These are phyloP conservation scores for Cymbidium sinense DNA, from an alignment of 106 monocot species.

Conservation along the genomic window DNA sequence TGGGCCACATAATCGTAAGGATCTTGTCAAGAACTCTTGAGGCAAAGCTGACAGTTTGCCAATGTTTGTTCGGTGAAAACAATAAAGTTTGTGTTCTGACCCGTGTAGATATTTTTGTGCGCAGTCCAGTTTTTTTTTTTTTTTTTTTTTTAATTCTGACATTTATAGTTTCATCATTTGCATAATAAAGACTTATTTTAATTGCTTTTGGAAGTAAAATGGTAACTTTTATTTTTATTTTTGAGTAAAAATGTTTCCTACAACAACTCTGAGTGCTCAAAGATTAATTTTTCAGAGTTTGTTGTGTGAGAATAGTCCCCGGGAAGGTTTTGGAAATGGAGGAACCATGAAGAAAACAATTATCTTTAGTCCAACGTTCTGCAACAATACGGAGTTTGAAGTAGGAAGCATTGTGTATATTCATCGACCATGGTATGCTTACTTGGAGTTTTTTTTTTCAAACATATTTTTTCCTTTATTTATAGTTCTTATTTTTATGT, in stretches of 20 bases:
- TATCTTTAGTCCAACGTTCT: slow-evolving; percentile 50
- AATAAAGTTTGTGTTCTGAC: slow-evolving; percentile 24
- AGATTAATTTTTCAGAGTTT: slow-evolving; percentile 10
- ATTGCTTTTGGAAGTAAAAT: background rate
- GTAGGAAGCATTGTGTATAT: slow-evolving; percentile 45
- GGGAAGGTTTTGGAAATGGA: slow-evolving; percentile 5
- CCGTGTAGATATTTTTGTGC: background rate
- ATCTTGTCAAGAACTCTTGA: slow-evolving; percentile 76
- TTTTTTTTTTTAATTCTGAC: background rate
- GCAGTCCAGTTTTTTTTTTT: background rate
- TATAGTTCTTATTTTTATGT: background rate
- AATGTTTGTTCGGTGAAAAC: slow-evolving; percentile 43
- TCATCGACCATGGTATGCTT: slow-evolving; percentile 55
- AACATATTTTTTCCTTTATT: background rate
- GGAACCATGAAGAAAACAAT: slow-evolving; percentile 22
- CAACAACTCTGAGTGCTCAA: background rate
- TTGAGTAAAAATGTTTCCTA: background rate
- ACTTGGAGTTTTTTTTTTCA: background rate
- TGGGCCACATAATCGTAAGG: slow-evolving; percentile 40
- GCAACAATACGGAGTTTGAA: slow-evolving; percentile 43
- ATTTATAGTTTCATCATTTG: slow-evolving; percentile 4
- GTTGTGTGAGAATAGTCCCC: background rate
- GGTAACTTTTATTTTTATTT: background rate
- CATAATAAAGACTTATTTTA: background rate
- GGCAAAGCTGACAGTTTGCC: slow-evolving; percentile 75